phyloP scores from a whole-genome alignment of 1,139 yeast genomes.

The Candida mesenterica region DNA sequence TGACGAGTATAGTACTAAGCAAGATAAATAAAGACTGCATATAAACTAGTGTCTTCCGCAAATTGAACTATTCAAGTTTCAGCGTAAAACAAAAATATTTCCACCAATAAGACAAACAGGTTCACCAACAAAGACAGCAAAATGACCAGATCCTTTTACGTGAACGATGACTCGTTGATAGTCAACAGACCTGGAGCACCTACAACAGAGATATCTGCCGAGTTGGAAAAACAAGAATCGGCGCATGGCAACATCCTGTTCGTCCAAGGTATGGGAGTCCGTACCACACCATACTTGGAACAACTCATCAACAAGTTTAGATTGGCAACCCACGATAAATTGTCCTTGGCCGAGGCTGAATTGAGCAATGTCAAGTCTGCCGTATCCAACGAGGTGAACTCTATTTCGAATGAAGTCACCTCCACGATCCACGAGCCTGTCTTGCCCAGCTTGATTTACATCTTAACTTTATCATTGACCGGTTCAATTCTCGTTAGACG shows the following conservation, averaged over 20 bases:
- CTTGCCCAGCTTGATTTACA: conserved; percentile 53
- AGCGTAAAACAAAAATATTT: conserved; percentile 1
- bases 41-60: too few relatives aligned
- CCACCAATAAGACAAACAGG: neutral
- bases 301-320: conserved; percentile 38
- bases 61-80: too few relatives aligned
- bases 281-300: conserved; percentile 49
- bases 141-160: conserved; percentile 45
- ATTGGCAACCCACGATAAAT: conserved; percentile 35
- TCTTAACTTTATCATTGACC: conserved; percentile 52
- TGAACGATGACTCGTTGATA: conserved; percentile 45
- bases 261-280: conserved; percentile 53
- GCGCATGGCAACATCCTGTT: conserved; percentile 41
- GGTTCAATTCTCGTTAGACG: conserved; percentile 55
- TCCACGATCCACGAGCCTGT: conserved; percentile 41
- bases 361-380: conserved; percentile 47
- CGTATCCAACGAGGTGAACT: conserved; percentile 35
- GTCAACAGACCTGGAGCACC: conserved; percentile 47
- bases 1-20: too few relatives aligned
- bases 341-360: conserved; percentile 41
- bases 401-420: conserved; percentile 25
- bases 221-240: conserved; percentile 38
- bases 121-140: neutral
- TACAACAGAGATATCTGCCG: conserved; percentile 33
- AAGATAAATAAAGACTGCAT: too few relatives aligned